phyloP scores from a whole-genome alignment of 768 basidiomycete species.

The Kwoniella dendrophila region DNA sequence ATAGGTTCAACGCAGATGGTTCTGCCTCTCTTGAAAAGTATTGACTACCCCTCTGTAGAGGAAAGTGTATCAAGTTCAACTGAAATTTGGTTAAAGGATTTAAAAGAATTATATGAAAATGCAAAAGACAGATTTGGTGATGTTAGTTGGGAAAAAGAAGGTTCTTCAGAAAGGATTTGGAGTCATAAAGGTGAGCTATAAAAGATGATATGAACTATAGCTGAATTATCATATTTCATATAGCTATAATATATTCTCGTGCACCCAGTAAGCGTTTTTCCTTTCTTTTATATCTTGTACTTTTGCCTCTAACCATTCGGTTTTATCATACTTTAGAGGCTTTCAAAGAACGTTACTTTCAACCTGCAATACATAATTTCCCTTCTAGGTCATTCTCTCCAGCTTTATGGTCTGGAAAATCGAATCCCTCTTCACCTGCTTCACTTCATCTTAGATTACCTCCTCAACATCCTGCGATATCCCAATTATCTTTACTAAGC shows the following conservation, averaged over 20 bases:
- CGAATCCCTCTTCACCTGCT: conserved; percentile 1
- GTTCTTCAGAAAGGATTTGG: conserved; percentile 62
- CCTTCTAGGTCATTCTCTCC: conserved; percentile 47
- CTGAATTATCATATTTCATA: not conserved
- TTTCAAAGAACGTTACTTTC: conserved; percentile 85
- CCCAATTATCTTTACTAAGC: not conserved
- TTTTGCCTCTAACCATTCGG: not conserved
- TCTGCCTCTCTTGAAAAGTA: not conserved
- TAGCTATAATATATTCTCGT: conserved; percentile 88
- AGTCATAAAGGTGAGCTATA: conserved; percentile 82
- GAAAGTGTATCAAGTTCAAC: conserved; percentile 61
- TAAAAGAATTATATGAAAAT: conserved; percentile 72
- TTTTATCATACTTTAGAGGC: conserved; percentile 60
- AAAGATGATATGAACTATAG: not conserved
- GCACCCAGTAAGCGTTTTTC: conserved; percentile 71
- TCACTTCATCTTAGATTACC: conserved; percentile 19
- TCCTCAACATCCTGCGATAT: not conserved
- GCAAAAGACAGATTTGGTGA: conserved; percentile 95
- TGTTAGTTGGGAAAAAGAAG: conserved; percentile 72
- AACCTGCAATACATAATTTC: conserved; percentile 59
- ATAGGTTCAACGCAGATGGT: not conserved
- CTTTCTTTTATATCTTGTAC: too few relatives aligned
- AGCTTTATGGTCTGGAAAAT: not conserved
- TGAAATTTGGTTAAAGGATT: conserved; percentile 74
- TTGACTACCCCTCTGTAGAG: conserved; percentile 34